Base-by-base conservation (phyloP, 768 basidiomycete species). In the Boletus sp. region DNA sequence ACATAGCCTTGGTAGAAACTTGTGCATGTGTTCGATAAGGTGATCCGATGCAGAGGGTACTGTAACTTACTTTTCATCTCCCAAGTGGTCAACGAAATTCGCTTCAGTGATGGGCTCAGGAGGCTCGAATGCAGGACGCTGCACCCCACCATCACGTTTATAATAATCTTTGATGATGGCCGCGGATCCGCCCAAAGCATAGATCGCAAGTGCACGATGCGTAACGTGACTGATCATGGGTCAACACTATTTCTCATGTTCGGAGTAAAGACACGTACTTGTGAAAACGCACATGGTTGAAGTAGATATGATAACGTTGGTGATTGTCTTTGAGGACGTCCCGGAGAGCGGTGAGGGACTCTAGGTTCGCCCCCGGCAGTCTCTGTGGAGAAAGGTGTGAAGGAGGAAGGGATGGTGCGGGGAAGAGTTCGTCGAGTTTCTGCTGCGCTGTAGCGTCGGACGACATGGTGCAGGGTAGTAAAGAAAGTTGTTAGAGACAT, bases 311-410 rank as follows among this genome's bases (percentile, higher is more conserved):
- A 63, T 72, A 70, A 44, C 68, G 74, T 25, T 67, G 64, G 45
- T 82, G 77, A 51, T 81, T 80, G 5, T 82, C 79, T 54, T 75
- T 77, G 45, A 84, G 67, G 9, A 74, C 53, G 7, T 66, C 67
- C 54, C 33, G 58, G 39, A 48, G 72, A 21, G 63, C 54, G 17
- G 45, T 41, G 19, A 70, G 59, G 1, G 70, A 59, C 30, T 64
- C 59, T 1, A 41, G 6, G 10, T 50, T 64, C 21, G 65, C 50
- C 5, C 75, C 70, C 0, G 70, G 64, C 0, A 65, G 29, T 27
- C 70, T 64, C 32, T 72, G 66, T 1, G 68, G 70, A 7, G 53
- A 60, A 5, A 69, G 53, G 5, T 21, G 53, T 0, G 68, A 66
- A 7, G 60, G 70, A 0, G 68, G 70, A 37, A 49, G 59, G 13